Conservation (phyloP, 2,329 filamentous ascomycete species). For the Graphium sp. region DNA sequence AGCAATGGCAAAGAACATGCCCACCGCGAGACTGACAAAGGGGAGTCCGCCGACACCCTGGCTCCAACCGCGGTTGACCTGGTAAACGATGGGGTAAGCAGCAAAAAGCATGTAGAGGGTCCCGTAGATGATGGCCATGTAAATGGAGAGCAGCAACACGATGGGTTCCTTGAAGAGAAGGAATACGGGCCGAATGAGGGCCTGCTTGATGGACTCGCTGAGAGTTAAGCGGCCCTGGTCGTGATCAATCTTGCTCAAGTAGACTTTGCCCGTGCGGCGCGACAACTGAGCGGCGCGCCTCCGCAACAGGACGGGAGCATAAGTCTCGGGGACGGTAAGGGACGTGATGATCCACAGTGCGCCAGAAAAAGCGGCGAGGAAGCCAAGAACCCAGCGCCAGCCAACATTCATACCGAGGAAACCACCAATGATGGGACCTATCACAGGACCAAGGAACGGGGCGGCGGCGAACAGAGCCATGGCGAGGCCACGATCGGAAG, state of each 20-base stretch:
- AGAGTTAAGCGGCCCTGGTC: constrained; percentile 23
- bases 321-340: constrained; percentile 40
- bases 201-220: constrained; percentile 32
- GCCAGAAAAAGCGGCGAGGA: constrained; percentile 45
- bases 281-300: constrained; percentile 31
- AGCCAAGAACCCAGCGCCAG: constrained; percentile 49
- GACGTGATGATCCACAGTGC: constrained; percentile 35
- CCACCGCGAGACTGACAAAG: constrained; percentile 47
- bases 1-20: constrained; percentile 38
- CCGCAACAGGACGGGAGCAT: constrained; percentile 38
- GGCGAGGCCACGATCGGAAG: constrained; percentile 36
- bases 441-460: constrained; percentile 44
- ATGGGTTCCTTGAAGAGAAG: constrained; percentile 52
- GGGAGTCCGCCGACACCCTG: constrained; percentile 41
- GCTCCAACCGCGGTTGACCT: constrained; percentile 36
- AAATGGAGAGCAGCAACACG: constrained; percentile 43
- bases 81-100: constrained; percentile 45
- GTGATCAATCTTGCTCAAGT: constrained; percentile 29
- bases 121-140: constrained; percentile 42
- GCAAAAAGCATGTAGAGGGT: constrained; percentile 37
- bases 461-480: constrained; percentile 43
- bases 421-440: constrained; percentile 44
- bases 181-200: constrained; percentile 45
- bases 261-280: constrained; percentile 34
- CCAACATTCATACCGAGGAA: constrained; percentile 42